Evolutionary conservation across 176 grass and related monocot genomes (phyloP), one percentile per base, ranked within the genome.

Genomic region (Phyllostachys edulis): DNA sequence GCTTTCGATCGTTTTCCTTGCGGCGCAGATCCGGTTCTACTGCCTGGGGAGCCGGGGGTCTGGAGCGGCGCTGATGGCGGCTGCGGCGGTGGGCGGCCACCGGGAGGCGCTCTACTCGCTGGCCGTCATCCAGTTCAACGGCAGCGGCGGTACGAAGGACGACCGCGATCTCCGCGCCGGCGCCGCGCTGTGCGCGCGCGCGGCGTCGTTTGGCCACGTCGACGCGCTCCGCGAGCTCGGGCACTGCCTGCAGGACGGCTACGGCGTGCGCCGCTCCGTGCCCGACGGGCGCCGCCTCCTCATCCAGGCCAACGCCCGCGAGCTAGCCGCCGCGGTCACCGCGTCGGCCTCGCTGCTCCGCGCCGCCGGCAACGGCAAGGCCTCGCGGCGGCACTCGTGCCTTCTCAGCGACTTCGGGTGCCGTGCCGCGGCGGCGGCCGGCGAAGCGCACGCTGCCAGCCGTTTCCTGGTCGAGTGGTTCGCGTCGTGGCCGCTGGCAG

Each of bases 41-140:
- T 93, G 89, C 71, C 71, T 94, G 6, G 85, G 84, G 0, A 94
- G 87, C 79, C 80, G 90, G 1, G 89, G 87, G 0, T 86, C 87
- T 0, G 94, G 94, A 11, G 92, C 85, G 29, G 49, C 89, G 69
- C 74, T 97, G 42, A 86, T 97, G 85, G 91, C 85, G 64, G 84
- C 75, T 65, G 91, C 94, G 72, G 94, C 94, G 42, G 74, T 94
- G 26, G 87, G 94, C 2, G 90, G 89, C 5, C 89, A 97, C 61
- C 61, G 76, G 7, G 93, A 83, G 36, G 93, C 93, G 52, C 93
- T 96, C 3, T 96, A 96, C 77, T 92, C 93, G 7, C 73, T 96
- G 76, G 93, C 93, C n/a, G 89, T 96, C 63, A 87, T 96, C 70
- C 88, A 88, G 77, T 96, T 96, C 80, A 92, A 96, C 76, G 88